Evolutionary conservation across 148 eudicot species (phyloP).

Genomic region (Drosera capensis): DNA sequence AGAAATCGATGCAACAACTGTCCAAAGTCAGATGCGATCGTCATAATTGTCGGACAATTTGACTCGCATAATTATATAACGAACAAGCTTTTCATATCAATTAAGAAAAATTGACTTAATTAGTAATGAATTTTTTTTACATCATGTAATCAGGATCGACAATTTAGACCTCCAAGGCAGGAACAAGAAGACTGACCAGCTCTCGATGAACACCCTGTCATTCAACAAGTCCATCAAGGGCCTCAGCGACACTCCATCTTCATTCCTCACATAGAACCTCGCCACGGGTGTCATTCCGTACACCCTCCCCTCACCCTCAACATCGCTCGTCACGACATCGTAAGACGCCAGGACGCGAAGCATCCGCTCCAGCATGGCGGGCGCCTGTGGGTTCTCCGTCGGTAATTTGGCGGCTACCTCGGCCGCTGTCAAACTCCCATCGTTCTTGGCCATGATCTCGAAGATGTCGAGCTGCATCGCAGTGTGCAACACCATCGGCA

Average conservation of each 20-base stretch:
- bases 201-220: slow-evolving; percentile 23
- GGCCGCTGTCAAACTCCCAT: slow-evolving; percentile 9
- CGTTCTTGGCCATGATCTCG: slow-evolving; percentile 18
- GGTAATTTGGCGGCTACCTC: slow-evolving; percentile 17
- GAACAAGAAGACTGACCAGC: slow-evolving; percentile 15
- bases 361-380: slow-evolving; percentile 26
- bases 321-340: slow-evolving; percentile 14
- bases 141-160: neutral
- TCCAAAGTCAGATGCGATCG: too few species aligned
- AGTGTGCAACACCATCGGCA: slow-evolving; percentile 16
- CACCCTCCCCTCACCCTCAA: slow-evolving; percentile 4
- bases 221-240: slow-evolving; percentile 17
- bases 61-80: too few species aligned
- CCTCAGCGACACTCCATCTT: slow-evolving; percentile 23
- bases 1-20: too few species aligned
- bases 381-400: slow-evolving; percentile 16
- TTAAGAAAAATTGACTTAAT: too few species aligned
- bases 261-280: slow-evolving; percentile 16
- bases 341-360: slow-evolving; percentile 21
- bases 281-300: slow-evolving; percentile 20
- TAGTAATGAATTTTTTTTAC: too few species aligned
- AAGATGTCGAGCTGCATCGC: slow-evolving; percentile 19
- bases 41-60: too few species aligned
- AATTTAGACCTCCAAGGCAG: neutral
- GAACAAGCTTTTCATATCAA: too few species aligned